phyloP scores from a whole-genome alignment of 306 rosid genomes.

The Begonia masoniana region DNA sequence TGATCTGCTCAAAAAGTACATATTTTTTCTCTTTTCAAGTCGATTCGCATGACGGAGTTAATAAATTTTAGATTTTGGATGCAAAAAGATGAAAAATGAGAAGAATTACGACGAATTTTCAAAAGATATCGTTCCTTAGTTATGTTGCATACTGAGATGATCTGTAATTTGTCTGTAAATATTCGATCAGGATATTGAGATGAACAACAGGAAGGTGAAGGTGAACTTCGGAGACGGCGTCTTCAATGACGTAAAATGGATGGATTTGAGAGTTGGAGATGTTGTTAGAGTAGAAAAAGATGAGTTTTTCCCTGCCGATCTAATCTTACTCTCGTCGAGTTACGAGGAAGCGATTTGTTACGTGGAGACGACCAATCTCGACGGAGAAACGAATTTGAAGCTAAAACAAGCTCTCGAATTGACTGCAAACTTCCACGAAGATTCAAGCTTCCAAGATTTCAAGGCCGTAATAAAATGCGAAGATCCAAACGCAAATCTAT shows the following conservation, averaged over 20 bases:
- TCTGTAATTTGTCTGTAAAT: too few relatives aligned
- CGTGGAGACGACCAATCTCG: constrained; percentile 90
- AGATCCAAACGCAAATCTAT: constrained; percentile 94
- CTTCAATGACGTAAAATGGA: constrained; percentile 61
- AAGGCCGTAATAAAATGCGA: constrained; percentile 70
- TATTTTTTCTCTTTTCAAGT: too few relatives aligned
- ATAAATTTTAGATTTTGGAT: too few relatives aligned
- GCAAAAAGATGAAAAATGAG: too few relatives aligned
- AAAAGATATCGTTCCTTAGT: too few relatives aligned
- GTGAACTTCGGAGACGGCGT: constrained; percentile 46
- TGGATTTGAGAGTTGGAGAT: constrained; percentile 82
- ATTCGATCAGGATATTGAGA: constrained; percentile 58
- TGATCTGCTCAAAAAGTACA: too few relatives aligned
- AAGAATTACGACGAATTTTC: too few relatives aligned
- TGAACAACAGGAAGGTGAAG: constrained; percentile 78
- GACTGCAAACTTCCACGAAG: constrained; percentile 65
- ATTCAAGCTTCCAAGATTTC: constrained; percentile 43
- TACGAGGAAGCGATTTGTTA: constrained; percentile 88
- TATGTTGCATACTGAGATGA: too few relatives aligned
- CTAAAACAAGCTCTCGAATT: constrained; percentile 66
- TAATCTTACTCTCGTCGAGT: constrained; percentile 74
- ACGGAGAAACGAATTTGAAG: constrained; percentile 94
- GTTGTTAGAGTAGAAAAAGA: constrained; percentile 84
- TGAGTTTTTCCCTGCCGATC: constrained; percentile 94
- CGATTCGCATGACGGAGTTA: too few relatives aligned